Evolutionary conservation across 139 green algal genomes (phyloP).

Genomic region (Pleodorina starrii): DNA sequence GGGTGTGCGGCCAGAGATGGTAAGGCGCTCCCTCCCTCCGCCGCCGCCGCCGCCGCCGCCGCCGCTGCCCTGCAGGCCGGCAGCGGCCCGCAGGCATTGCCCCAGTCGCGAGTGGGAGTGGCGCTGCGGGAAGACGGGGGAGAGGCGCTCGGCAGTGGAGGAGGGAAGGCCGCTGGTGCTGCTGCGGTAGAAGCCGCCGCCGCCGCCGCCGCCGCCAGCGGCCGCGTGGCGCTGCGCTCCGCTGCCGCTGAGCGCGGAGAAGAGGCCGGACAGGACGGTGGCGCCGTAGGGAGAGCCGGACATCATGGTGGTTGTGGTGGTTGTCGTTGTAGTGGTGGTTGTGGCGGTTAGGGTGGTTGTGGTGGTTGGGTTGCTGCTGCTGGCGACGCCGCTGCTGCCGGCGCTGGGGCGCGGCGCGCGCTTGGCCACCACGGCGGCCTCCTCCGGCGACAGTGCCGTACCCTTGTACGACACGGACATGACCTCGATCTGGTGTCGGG

Average conservation of each 20-base stretch:
- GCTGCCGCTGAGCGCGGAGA: not conserved
- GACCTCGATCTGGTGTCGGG: slow-evolving; percentile 15
- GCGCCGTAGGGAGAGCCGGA: too few relatives aligned
- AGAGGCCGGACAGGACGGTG: not conserved
- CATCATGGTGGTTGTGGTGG: too few relatives aligned
- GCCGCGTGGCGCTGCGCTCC: not conserved
- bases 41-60: not conserved
- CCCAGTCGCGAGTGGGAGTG: not conserved
- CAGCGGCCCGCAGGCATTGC: not conserved
- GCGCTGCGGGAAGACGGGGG: not conserved
- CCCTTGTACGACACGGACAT: slow-evolving; percentile 39
- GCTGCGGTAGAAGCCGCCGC: not conserved
- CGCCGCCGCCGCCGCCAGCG: not conserved
- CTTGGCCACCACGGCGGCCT: slow-evolving; percentile 9
- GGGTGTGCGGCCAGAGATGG: not conserved
- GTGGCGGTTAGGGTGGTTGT: not conserved
- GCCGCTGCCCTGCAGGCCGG: not conserved
- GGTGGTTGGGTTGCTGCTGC: not conserved
- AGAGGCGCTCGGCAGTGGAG: not conserved
- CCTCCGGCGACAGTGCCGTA: slow-evolving; percentile 1
- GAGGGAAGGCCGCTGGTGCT: not conserved
- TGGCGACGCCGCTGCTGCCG: not conserved
- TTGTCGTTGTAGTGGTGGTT: not conserved
- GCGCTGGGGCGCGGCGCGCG: not conserved
- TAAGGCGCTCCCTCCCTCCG: not conserved